Percentiles rank a stretch among this genome's conserved stretches.
Conservation (phyloP, 1,139 yeast species). For the Yamadazyma atlantica region DNA sequence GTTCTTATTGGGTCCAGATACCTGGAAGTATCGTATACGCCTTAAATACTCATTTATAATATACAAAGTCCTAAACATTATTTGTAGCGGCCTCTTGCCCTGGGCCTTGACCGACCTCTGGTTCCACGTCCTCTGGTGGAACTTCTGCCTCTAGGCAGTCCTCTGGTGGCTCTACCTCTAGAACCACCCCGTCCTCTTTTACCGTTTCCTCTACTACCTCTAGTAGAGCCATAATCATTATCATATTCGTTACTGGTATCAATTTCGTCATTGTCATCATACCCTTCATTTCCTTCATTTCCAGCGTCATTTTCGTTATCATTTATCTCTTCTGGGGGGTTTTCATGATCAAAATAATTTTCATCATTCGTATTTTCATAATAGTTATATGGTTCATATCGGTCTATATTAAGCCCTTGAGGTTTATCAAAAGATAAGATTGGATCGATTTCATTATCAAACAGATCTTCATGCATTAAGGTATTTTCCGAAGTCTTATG, state of each 20-base stretch:
- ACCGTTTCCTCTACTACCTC: conserved; percentile 1
- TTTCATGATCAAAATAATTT: conserved; percentile 8
- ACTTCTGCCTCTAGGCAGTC: conserved; percentile 3
- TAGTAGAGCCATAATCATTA: conserved; percentile 14
- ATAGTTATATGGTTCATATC: background rate
- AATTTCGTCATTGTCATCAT: conserved; percentile 9
- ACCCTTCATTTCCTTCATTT: conserved; percentile 8
- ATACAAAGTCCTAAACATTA: background rate
- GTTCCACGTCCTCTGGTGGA: conserved; percentile 5
- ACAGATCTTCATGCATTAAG: background rate
- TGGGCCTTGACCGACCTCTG: conserved; percentile 4
- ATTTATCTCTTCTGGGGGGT: too few relatives aligned
- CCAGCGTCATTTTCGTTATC: background rate
- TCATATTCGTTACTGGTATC: conserved; percentile 6
- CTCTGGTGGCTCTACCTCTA: conserved; percentile 13
- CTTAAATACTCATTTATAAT: background rate
- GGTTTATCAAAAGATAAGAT: background rate
- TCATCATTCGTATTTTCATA: background rate
- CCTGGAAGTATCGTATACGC: too few relatives aligned
- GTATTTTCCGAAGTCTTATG: conserved; percentile 3
- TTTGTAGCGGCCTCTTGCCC: background rate
- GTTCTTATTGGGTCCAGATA: too few relatives aligned
- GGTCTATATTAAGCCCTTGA: background rate
- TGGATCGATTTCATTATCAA: conserved; percentile 1
- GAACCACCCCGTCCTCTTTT: conserved; percentile 17